phyloP scores from a whole-genome alignment of 495 filamentous ascomycete species.

The Penicillium flavigenum region DNA sequence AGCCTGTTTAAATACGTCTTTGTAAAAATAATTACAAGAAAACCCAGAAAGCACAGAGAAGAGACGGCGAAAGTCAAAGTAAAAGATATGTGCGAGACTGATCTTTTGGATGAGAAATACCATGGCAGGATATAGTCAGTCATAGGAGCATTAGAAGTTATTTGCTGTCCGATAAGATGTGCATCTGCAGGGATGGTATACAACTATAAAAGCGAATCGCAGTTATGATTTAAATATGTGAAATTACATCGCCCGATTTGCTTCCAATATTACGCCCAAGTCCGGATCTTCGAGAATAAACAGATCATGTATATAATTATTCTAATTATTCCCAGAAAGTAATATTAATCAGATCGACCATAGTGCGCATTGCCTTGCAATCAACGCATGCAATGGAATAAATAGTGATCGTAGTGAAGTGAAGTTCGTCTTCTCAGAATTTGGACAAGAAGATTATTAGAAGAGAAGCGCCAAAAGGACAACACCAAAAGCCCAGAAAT shows the following conservation, averaged over 20 bases:
- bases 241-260: not conserved
- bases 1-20: not conserved
- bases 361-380: not conserved
- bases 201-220: too few species aligned
- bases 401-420: not conserved
- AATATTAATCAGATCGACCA: not conserved
- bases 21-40: too few species aligned
- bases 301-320: not conserved
- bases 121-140: too few species aligned
- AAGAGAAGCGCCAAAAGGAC: not conserved
- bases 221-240: too few species aligned
- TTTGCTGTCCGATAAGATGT: too few species aligned
- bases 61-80: too few species aligned
- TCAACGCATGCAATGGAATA: not conserved
- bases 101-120: too few species aligned
- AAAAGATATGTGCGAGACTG: too few species aligned
- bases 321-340: not conserved
- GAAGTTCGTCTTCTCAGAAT: not conserved
- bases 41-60: too few species aligned
- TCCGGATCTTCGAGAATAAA: not conserved
- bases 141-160: too few species aligned
- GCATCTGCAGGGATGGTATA: too few species aligned
- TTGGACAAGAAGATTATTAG: not conserved
- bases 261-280: not conserved
- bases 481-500: constrained; percentile 8